Evolutionary conservation across 805 yeast species (phyloP).

Genomic region (Candida hungchunana): DNA sequence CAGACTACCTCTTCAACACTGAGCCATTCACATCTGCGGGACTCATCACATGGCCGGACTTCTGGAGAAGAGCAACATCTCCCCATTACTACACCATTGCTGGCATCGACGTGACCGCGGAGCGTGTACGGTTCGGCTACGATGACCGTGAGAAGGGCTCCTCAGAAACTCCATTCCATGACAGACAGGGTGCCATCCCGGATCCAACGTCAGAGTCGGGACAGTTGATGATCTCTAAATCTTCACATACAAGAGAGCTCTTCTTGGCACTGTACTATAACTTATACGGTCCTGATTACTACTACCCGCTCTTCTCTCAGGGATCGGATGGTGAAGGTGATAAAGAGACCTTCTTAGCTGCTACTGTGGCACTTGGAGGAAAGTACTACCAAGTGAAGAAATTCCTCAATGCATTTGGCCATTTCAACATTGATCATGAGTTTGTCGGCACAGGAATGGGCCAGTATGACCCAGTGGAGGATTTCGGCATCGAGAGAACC

Average conservation of each 20-base stretch:
- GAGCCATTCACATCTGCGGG: conserved; percentile 52
- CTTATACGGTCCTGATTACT: conserved; percentile 54
- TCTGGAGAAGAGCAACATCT: conserved; percentile 80
- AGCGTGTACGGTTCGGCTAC: conserved; percentile 37
- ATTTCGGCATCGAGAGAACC: conserved; percentile 32
- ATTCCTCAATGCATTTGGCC: conserved; percentile 52
- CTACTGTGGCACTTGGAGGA: conserved; percentile 53
- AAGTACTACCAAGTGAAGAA: conserved; percentile 59
- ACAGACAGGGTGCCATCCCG: conserved; percentile 55
- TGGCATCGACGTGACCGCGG: conserved; percentile 42
- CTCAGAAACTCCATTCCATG: conserved; percentile 46
- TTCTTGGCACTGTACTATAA: conserved; percentile 57
- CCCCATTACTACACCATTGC: conserved; percentile 71
- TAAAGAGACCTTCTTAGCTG: conserved; percentile 58
- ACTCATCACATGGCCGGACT: conserved; percentile 76
- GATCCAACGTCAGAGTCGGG: conserved; percentile 65
- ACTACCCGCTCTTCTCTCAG: conserved; percentile 53
- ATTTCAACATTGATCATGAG: conserved; percentile 34
- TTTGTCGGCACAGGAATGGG: conserved; percentile 64
- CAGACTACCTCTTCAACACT: conserved; percentile 53
- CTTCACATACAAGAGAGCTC: conserved; percentile 48
- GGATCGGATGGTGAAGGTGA: conserved; percentile 55
- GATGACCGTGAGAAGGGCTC: conserved; percentile 33
- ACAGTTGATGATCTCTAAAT: conserved; percentile 54
- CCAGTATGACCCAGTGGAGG: conserved; percentile 54